Evolutionary conservation across 352 stramenopile species (phyloP).

Genomic region (Thraustotheca clavata): DNA sequence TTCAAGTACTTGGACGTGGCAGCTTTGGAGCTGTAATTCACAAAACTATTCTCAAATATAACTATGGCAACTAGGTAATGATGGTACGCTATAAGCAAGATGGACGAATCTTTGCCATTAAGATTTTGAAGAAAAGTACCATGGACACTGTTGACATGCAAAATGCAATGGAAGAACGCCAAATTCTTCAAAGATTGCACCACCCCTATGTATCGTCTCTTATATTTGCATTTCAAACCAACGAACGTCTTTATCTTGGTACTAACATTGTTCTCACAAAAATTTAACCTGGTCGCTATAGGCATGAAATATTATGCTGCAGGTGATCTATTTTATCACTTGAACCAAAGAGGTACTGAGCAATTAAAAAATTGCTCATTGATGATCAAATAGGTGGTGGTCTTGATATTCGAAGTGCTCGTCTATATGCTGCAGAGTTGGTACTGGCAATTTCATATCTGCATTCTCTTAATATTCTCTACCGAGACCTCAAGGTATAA

Average conservation of each 20-base stretch:
- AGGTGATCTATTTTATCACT: conserved; percentile 81
- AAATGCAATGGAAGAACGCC: conserved; percentile 83
- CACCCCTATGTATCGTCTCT: conserved; percentile 84
- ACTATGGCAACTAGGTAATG: conserved; percentile 37
- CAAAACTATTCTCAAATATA: not conserved
- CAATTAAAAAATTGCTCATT: not conserved
- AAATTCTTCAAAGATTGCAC: conserved; percentile 83
- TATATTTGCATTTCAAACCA: conserved; percentile 85
- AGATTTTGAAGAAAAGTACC: conserved; percentile 86
- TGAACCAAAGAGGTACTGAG: conserved; percentile 63
- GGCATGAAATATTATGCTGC: conserved; percentile 86
- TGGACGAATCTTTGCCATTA: conserved; percentile 78
- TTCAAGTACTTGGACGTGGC: conserved; percentile 77
- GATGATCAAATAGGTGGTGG: conserved; percentile 12
- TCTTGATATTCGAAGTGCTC: conserved; percentile 49
- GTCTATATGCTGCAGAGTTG: conserved; percentile 75
- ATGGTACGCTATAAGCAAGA: conserved; percentile 86
- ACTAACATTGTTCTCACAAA: not conserved
- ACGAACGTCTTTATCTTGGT: conserved; percentile 77
- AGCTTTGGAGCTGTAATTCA: conserved; percentile 65
- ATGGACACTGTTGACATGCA: conserved; percentile 79
- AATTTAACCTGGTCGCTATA: too few relatives aligned
- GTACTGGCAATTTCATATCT: conserved; percentile 85
- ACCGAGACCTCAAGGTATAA: conserved; percentile 62
- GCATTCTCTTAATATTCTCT: conserved; percentile 84